Base-by-base conservation (phyloP, 169 alveolate species). In the Plasmodium yoelii region DNA sequence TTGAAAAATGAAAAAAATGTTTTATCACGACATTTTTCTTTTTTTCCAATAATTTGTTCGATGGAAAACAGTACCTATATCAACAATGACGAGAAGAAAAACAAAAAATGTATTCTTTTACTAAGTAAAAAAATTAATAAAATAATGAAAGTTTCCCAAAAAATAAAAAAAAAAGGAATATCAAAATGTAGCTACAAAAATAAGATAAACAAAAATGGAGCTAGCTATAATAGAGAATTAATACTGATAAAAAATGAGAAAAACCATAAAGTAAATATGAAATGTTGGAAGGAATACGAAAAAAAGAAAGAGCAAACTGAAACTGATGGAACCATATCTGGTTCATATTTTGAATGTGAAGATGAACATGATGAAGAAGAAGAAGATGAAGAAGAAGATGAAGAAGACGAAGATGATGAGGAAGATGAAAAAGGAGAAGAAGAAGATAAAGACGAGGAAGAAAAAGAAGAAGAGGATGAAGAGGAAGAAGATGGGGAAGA, bases 321-420 rank as follows among this genome's bases (percentile, higher is more conserved):
- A 42, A 28, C 18, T 6, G 71, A 44, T 22, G 77, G 69, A 12
- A 18, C 77, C 1, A 51, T 13, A 2, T 84, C 73, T 4, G 44
- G 46, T 67, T 26, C 44, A 15, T 67, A 64, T 13, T 73, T 87
- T n/a, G 92, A 64, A 22, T 73, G 73, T 13, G 87, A 65, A n/a
- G 56, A 73, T 49, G 68, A 55, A 39, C 57, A 60, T 10, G 84
- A 28, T 3, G 49, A 26, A 4, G 91, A 84, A 1, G 80, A 47
- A 0, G 26, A 60, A 0, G 68, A 70, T 5, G 69, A 59, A 7
- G 74, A 47, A 0, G 80, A n/a, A 8, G 82, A 47, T 5, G 73
- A 72, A 7, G 92, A 68, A 1, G 73, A 28, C 0, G 46, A 39
- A 0, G 67, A 63, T 24, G 61, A 63, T 0, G 72, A 59, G 2